Percentiles rank a stretch among this genome's conserved stretches.
Evolutionary conservation across 2,329 filamentous ascomycete genomes (phyloP).

Genomic region (Cryphonectria nitschkei): DNA sequence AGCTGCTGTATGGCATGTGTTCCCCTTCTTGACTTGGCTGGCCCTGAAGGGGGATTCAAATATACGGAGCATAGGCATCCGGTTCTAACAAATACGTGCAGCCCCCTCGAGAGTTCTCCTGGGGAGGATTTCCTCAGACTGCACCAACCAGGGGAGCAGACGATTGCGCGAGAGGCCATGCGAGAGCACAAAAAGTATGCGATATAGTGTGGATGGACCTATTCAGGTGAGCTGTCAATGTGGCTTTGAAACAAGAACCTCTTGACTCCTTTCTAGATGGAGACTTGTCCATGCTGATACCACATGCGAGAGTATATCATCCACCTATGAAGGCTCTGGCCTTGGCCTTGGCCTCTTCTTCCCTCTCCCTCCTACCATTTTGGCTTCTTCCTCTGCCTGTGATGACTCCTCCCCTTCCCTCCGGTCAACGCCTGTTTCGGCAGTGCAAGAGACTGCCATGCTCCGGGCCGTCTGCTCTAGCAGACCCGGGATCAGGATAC

Average conservation of each 20-base stretch:
- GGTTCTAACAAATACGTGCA: not conserved
- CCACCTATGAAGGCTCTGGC: not conserved
- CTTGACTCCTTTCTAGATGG: too few species aligned
- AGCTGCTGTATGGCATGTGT: not conserved
- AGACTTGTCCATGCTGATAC: not conserved
- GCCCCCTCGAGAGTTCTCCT: not conserved
- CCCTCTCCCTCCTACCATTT: too few species aligned
- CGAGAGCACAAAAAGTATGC: not conserved
- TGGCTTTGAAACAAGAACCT: too few species aligned
- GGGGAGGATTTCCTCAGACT: not conserved
- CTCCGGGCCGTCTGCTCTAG: not conserved
- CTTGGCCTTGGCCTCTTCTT: not conserved
- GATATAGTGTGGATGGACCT: not conserved
- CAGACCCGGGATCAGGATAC: too few species aligned
- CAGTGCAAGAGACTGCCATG: not conserved
- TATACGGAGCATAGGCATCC: not conserved
- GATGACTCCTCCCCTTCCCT: not conserved
- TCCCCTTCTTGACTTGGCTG: not conserved
- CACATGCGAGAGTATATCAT: not conserved
- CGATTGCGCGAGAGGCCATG: not conserved
- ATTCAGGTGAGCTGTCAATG: too few species aligned
- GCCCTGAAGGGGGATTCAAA: not conserved
- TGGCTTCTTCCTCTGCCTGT: too few species aligned
- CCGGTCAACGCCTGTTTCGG: not conserved
- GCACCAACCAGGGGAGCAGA: not conserved